A percentile compares a stretch with the other conserved stretches of the same genome.
These are phyloP conservation scores for Lipomyces kockii DNA, from an alignment of 805 yeast genomes.

Conservation along the genomic window DNA sequence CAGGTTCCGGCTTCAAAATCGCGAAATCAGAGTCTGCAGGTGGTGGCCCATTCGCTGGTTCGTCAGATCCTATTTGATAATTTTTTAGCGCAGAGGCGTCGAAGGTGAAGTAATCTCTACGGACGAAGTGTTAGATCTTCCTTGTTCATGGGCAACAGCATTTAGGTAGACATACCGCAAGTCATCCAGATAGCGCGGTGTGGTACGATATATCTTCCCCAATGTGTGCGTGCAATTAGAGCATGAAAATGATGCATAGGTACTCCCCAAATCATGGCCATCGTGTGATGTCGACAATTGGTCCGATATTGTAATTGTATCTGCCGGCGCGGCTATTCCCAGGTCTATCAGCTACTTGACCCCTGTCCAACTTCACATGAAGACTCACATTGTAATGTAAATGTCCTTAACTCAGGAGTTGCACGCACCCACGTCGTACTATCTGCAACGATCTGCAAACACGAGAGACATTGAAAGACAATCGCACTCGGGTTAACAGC, in stretches of 20 bases:
- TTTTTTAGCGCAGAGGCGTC: constrained; percentile 33
- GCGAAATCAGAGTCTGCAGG: constrained; percentile 30
- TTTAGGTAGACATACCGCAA: constrained; percentile 20
- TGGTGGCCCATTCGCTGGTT: constrained; percentile 20
- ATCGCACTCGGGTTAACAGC: constrained; percentile 31
- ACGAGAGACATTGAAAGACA: constrained; percentile 41
- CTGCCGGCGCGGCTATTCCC: constrained; percentile 24
- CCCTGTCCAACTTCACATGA: not conserved
- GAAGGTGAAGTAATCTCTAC: constrained; percentile 38
- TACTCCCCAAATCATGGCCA: constrained; percentile 37
- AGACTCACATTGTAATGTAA: constrained; percentile 33
- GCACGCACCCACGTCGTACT: constrained; percentile 41
- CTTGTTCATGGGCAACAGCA: not conserved
- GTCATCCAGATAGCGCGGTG: constrained; percentile 40
- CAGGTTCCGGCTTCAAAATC: constrained; percentile 31
- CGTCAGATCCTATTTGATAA: constrained; percentile 39
- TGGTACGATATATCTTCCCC: constrained; percentile 40
- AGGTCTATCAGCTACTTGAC: not conserved
- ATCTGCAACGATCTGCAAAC: constrained; percentile 41
- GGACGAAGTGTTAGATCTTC: not conserved
- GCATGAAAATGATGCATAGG: constrained; percentile 38
- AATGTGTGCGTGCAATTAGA: constrained; percentile 32
- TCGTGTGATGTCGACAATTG: constrained; percentile 27
- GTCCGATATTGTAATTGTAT: constrained; percentile 23
- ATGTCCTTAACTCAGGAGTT: constrained; percentile 32